These are phyloP conservation scores for Tolypocladium capitatum DNA, from an alignment of 2,329 filamentous ascomycete genomes.

Conservation along the genomic window DNA sequence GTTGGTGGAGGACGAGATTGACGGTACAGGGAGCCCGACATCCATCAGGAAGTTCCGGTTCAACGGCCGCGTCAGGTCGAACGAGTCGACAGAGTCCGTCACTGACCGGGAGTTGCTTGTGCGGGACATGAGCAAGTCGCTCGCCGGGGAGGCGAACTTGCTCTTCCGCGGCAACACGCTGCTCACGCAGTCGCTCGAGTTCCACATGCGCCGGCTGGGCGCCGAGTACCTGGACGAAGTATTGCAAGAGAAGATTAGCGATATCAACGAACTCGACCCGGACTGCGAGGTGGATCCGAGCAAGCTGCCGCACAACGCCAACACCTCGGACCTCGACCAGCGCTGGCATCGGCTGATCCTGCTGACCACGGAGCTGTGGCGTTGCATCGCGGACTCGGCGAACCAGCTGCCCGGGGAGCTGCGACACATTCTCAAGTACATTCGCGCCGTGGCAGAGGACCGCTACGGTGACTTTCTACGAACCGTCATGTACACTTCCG, in stretches of 20 bases:
- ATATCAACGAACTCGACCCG: constrained; percentile 81
- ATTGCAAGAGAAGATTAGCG: constrained; percentile 68
- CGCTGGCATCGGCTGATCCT: constrained; percentile 71
- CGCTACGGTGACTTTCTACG: constrained; percentile 86
- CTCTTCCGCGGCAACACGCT: constrained; percentile 92
- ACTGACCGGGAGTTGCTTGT: constrained; percentile 60
- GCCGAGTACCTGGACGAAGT: constrained; percentile 87
- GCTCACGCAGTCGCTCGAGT: constrained; percentile 83
- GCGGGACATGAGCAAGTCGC: constrained; percentile 64
- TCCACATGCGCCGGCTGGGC: constrained; percentile 88
- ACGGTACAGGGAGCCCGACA: constrained; percentile 74
- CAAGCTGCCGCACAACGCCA: constrained; percentile 38
- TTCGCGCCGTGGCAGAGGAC: constrained; percentile 84
- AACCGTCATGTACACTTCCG: constrained; percentile 83
- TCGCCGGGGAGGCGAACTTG: constrained; percentile 81
- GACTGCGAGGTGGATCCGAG: constrained; percentile 95
- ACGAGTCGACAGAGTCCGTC: constrained; percentile 48
- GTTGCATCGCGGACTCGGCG: constrained; percentile 64
- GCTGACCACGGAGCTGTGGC: constrained; percentile 75
- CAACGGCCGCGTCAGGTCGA: constrained; percentile 56
- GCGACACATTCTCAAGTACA: constrained; percentile 76
- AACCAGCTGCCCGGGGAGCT: constrained; percentile 67
- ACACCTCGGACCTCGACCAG: constrained; percentile 57
- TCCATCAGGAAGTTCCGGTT: constrained; percentile 62
- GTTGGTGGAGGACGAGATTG: constrained; percentile 92